These are phyloP conservation scores for Paralagenidium karlingii DNA, from an alignment of 352 stramenopile species.

Conservation along the genomic window DNA sequence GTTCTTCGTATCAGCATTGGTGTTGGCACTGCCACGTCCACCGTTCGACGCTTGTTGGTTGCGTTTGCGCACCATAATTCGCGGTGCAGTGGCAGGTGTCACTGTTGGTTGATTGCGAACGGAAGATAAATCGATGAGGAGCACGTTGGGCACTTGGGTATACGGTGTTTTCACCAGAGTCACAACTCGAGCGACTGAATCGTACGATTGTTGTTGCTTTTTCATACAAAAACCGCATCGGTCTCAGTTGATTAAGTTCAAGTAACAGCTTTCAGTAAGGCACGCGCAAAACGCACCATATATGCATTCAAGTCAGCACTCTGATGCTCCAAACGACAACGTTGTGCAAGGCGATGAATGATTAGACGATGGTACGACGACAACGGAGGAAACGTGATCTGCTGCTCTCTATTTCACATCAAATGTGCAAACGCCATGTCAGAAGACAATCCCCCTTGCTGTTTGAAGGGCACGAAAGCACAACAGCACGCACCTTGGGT, in stretches of 20 bases:
- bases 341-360: constrained; percentile 87
- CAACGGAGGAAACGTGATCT: constrained; percentile 68
- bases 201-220: constrained; percentile 18
- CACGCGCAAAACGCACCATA: constrained; percentile 4
- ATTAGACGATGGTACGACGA: constrained; percentile 84
- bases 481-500: constrained; percentile 11
- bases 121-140: constrained; percentile 82
- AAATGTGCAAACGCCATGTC: neutral
- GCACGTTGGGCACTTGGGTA: constrained; percentile 53
- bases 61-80: constrained; percentile 89
- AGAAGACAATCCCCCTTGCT: neutral
- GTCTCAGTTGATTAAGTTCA: neutral
- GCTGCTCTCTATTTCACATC: constrained; percentile 22
- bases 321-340: constrained; percentile 87
- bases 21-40: constrained; percentile 9
- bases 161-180: constrained; percentile 82
- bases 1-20: constrained; percentile 28
- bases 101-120: constrained; percentile 45
- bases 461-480: neutral
- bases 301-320: constrained; percentile 60
- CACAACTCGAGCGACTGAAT: constrained; percentile 67
- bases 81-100: constrained; percentile 66
- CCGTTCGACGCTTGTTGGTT: constrained; percentile 11
- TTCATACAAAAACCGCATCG: neutral
- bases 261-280: neutral